Conservation (phyloP, 768 basidiomycete genomes). For the Cystofilobasidium macerans region DNA sequence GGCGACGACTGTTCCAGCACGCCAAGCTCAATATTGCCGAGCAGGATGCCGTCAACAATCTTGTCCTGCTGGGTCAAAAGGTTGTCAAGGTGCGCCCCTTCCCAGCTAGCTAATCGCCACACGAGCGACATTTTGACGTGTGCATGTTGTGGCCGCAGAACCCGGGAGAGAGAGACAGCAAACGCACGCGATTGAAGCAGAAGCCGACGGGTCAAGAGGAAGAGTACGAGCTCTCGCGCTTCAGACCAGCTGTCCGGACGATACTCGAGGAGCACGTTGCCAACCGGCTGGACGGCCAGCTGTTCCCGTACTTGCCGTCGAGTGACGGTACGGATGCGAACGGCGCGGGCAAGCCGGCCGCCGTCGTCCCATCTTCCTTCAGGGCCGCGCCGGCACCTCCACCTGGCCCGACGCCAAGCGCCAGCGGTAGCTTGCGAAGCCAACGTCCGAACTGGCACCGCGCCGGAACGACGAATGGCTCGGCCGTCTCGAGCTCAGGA, state of each 20-base stretch:
- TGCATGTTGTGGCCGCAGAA: no score
- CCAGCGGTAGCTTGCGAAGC: slow-evolving; percentile 18
- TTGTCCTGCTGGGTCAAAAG: slow-evolving; percentile 68
- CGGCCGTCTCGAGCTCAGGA: no score
- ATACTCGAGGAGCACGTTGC: slow-evolving; percentile 59
- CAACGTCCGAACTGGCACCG: slow-evolving; percentile 26
- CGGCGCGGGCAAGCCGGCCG: not conserved
- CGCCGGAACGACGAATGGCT: slow-evolving; percentile 9
- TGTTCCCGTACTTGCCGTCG: not conserved
- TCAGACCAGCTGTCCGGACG: slow-evolving; percentile 66
- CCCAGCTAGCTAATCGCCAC: no score
- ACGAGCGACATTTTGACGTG: no score
- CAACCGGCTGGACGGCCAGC: not conserved
- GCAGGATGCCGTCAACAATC: slow-evolving; percentile 84
- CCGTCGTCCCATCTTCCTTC: not conserved
- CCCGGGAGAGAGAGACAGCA: slow-evolving; percentile 62
- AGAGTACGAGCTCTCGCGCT: slow-evolving; percentile 92
- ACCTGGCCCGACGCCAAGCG: not conserved
- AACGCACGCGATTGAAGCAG: slow-evolving; percentile 66
- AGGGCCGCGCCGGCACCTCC: not conserved
- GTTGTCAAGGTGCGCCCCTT: slow-evolving; percentile 61
- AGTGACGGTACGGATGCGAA: no score
- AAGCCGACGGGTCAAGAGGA: slow-evolving; percentile 59
- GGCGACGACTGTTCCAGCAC: slow-evolving; percentile 86
- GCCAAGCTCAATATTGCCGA: slow-evolving; percentile 75